Conservation (phyloP, 352 stramenopile genomes). For the Phytophthora pisi region DNA sequence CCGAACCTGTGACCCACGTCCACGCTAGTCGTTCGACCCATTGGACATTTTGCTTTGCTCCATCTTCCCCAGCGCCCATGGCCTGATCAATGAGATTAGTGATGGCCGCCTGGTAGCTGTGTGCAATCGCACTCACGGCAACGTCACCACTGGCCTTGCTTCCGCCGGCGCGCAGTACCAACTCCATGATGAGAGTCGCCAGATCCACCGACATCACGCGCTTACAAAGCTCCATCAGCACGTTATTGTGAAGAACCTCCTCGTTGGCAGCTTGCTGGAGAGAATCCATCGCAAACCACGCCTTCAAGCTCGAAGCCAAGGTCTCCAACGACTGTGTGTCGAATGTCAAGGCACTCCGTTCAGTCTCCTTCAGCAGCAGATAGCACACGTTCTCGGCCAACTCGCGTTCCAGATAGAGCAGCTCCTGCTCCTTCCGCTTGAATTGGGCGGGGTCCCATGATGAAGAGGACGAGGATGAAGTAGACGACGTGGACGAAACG, state of each 20-base stretch:
- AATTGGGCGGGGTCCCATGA: conserved; percentile 38
- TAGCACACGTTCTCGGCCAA: conserved; percentile 39
- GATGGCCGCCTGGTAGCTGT: conserved; percentile 29
- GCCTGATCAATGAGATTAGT: conserved; percentile 17
- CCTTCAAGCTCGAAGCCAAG: conserved; percentile 16
- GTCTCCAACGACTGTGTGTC: conserved; percentile 10
- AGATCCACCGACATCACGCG: conserved; percentile 31
- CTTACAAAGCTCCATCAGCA: conserved; percentile 33
- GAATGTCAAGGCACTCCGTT: conserved; percentile 19
- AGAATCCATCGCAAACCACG: conserved; percentile 39
- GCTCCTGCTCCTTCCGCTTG: conserved; percentile 41
- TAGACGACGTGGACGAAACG: conserved; percentile 38
- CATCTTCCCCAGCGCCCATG: conserved; percentile 11
- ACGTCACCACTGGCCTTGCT: conserved; percentile 23
- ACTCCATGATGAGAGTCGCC: conserved; percentile 38
- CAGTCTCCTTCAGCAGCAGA: conserved; percentile 34
- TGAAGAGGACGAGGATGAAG: conserved; percentile 32
- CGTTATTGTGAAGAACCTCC: conserved; percentile 12
- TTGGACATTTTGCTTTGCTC: conserved; percentile 1
- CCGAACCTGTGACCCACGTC: conserved; percentile 28
- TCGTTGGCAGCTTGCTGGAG: conserved; percentile 27
- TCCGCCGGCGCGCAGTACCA: conserved; percentile 30
- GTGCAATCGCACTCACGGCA: conserved; percentile 15
- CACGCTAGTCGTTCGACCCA: conserved; percentile 33
- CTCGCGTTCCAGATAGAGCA: conserved; percentile 45